Base-by-base conservation (phyloP, 306 rosid genomes). In the Acacia acuminata region DNA sequence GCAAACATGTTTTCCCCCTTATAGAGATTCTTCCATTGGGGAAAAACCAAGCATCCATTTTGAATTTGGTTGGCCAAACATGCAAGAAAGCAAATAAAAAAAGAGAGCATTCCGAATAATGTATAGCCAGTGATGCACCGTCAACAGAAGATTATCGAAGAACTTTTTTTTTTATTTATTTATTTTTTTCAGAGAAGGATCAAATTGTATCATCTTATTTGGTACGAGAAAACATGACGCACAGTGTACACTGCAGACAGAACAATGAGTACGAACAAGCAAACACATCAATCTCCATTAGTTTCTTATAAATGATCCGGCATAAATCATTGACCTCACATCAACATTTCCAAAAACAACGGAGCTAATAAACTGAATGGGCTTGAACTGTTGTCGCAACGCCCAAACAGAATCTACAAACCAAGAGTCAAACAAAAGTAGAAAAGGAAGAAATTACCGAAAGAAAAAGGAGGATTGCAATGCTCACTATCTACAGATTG, bases 381-480 rank as follows among this genome's bases (percentile, higher is more conserved):
- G 73, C 43, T 27, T 47, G 36, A 34, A 4, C 43, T 11, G 79
- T 34, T 81, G 34, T 78, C 47, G 43, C 45, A 78, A 27, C 32
- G 51, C 25, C 63, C 72, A 77, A 79, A 17, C 45, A 73, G 71
- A 83, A 80, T 50, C 78, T 77, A 53, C 65, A 77, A 14, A 61
- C 60, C 24, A 42, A 44, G 61, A 81, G 4, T 43, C 66, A 75
- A 73, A 68, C 51, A 68, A 19, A 67, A 47, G 47, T 44, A 20
- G 45, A 8, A 14, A 5, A 24, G 17, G 15, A 4, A 43, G 10
- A 45, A 36, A 65, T 24, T 4, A 50, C 34, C 43, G 42, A 16
- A 22, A 22, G n/a, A 22, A 27, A 24, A 5, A 25, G 30, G 64
- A 73, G 0, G 36, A 53, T 30, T 42, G 43, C 17, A 78, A 86